phyloP scores from a whole-genome alignment of 441 rosid species.

The Adansonia rubrostipa region DNA sequence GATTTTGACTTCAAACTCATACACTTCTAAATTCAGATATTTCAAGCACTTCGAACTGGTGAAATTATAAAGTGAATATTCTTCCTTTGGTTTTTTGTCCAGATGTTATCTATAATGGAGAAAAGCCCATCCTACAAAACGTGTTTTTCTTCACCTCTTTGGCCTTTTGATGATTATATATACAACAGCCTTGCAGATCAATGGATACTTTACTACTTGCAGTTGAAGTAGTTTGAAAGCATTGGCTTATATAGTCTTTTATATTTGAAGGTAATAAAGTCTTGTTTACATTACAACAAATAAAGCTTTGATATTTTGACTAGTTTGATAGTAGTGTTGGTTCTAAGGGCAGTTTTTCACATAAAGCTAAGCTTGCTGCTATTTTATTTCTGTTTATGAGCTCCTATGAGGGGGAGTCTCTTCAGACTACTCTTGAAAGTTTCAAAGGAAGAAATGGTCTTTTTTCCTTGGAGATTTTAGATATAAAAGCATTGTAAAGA shows the following conservation, averaged over 20 bases:
- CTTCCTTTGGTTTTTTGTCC: slow-evolving; percentile 11
- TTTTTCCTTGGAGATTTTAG: neutral
- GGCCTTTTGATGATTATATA: slow-evolving; percentile 20
- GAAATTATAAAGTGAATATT: slow-evolving; percentile 23
- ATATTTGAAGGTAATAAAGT: slow-evolving; percentile 22
- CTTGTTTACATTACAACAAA: slow-evolving; percentile 23
- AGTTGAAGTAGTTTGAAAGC: neutral
- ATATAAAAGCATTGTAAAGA: neutral
- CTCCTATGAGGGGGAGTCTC: no score
- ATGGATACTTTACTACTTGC: neutral
- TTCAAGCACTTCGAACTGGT: neutral
- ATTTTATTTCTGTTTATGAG: no score
- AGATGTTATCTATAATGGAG: neutral
- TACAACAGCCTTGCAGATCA: neutral
- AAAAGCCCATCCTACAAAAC: neutral
- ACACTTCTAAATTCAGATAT: neutral
- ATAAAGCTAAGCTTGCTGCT: no score
- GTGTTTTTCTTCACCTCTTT: neutral
- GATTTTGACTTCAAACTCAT: slow-evolving; percentile 17
- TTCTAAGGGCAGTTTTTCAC: no score
- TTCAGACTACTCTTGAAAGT: no score
- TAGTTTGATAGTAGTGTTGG: no score
- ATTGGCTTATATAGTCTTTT: neutral
- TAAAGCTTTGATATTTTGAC: neutral
- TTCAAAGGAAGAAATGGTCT: slow-evolving; percentile 1